These are phyloP conservation scores for Linnemannia elongata DNA, from an alignment of 192 early-diverging fungal species.

Conservation along the genomic window DNA sequence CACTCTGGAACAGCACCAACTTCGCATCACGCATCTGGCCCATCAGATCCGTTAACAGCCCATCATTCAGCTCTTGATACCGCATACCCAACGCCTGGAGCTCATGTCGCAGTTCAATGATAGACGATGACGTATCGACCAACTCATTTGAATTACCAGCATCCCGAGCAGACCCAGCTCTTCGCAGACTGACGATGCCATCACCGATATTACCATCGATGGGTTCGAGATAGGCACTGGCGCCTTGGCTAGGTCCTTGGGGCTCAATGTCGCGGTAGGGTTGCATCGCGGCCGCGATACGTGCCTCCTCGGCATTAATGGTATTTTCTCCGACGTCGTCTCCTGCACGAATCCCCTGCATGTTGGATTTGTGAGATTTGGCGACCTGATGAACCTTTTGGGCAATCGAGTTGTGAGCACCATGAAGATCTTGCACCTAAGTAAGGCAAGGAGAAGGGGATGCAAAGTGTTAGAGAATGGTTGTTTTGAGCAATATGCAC, in stretches of 20 bases:
- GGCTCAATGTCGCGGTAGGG: constrained; percentile 48
- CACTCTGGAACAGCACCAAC: constrained; percentile 52
- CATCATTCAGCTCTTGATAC: constrained; percentile 55
- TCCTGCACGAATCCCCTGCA: constrained; percentile 47
- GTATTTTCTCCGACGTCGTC: constrained; percentile 43
- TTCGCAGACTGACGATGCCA: constrained; percentile 25
- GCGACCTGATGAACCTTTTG: constrained; percentile 56
- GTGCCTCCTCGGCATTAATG: constrained; percentile 35
- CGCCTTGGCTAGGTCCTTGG: constrained; percentile 22
- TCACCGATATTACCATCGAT: constrained; percentile 13
- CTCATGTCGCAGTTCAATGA: constrained; percentile 48
- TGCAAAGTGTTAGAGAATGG: background rate
- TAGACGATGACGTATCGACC: constrained; percentile 28
- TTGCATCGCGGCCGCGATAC: constrained; percentile 27
- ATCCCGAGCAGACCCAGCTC: background rate
- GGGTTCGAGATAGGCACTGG: constrained; percentile 29
- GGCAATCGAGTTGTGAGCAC: constrained; percentile 54
- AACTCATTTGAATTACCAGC: background rate
- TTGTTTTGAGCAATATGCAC: background rate
- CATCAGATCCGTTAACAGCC: constrained; percentile 49
- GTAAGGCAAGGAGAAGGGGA: background rate
- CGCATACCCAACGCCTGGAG: constrained; percentile 39
- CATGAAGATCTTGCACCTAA: constrained; percentile 54
- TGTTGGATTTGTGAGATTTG: constrained; percentile 52
- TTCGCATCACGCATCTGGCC: constrained; percentile 56